Evolutionary conservation across 805 yeast species (phyloP).

Genomic region (Wickerhamiella australiensis): DNA sequence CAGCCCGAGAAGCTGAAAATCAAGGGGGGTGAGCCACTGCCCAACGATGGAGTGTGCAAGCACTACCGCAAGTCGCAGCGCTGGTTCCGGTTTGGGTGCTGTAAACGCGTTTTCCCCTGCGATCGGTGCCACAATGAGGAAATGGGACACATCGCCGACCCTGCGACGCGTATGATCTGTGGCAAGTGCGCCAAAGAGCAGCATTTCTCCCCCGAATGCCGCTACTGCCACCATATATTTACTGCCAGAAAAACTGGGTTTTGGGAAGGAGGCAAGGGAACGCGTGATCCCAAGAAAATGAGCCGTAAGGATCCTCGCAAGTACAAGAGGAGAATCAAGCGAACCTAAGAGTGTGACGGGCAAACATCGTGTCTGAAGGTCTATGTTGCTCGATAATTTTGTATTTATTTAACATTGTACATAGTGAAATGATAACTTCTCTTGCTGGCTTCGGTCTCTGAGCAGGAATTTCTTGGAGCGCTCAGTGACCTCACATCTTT

Average conservation of each 20-base stretch:
- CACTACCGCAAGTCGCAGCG: conserved; percentile 33
- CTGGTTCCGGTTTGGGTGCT: conserved; percentile 36
- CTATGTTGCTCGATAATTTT: too few relatives aligned
- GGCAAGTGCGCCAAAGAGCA: conserved; percentile 35
- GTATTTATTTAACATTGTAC: not conserved
- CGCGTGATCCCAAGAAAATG: conserved; percentile 32
- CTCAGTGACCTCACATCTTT: too few relatives aligned
- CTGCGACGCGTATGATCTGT: conserved; percentile 33
- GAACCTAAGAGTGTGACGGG: too few relatives aligned
- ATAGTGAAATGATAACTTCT: not conserved
- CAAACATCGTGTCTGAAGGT: too few relatives aligned
- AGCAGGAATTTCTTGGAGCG: too few relatives aligned
- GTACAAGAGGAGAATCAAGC: conserved; percentile 24
- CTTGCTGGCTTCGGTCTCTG: not conserved
- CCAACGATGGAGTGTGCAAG: conserved; percentile 30
- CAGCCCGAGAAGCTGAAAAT: conserved; percentile 25
- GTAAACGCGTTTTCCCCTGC: conserved; percentile 33
- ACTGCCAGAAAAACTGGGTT: conserved; percentile 28
- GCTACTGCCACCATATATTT: conserved; percentile 30
- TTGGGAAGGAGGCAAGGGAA: conserved; percentile 38
- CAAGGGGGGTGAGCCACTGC: conserved; percentile 31
- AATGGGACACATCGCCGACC: conserved; percentile 29
- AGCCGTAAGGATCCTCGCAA: conserved; percentile 34
- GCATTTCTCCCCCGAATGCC: conserved; percentile 28
- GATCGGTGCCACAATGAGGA: conserved; percentile 33